Base-by-base conservation (phyloP, 2,329 filamentous ascomycete genomes). In the Bipolaris oryzae region DNA sequence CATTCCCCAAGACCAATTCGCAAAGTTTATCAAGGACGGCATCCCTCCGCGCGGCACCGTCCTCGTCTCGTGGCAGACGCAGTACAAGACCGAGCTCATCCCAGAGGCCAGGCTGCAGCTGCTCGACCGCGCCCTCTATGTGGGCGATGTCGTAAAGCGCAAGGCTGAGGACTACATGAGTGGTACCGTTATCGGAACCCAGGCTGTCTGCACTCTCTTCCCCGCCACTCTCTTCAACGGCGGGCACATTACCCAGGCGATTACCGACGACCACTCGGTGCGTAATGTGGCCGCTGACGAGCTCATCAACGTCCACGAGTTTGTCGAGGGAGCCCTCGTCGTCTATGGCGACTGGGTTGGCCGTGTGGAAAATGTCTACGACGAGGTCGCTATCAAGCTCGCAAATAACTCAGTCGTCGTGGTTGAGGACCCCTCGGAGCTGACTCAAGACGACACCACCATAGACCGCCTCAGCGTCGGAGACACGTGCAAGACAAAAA, bases 331-430 rank as follows among this genome's bases (percentile, higher is more conserved):
- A 4, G 81, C 84, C 50, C 75, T 83, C 31, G 76, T 87, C 20
- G 75, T 86, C 11, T 84, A 82, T 66, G 75, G 80, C 16, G 79
- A 83, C 61, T 87, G 84, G 82, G 68, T 87, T 3, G 85, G 85
- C 1, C 72, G 80, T 10, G 78, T 87, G 4, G 77, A 81, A 48
- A 76, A 80, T 2, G 75, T 82, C 42, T 75, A 78, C 28, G 78
- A 82, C 45, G 79, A 82, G 49, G 76, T 86, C 13, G 77, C 81
- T 1, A 58, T 87, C 23, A 79, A 76, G 39, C 76, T 87, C 11
- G 67, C 75, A 6, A 82, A 87, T 67, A 81, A 80, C 45, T 82
- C 78, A 31, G 79, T 86, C 2, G 84, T 87, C 7, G 78, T 82
- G 3, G 77, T 85, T 9, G 74, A 79, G 25, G 76, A 82, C 34